Conservation (phyloP, 306 rosid species). For the Pueraria montana region DNA sequence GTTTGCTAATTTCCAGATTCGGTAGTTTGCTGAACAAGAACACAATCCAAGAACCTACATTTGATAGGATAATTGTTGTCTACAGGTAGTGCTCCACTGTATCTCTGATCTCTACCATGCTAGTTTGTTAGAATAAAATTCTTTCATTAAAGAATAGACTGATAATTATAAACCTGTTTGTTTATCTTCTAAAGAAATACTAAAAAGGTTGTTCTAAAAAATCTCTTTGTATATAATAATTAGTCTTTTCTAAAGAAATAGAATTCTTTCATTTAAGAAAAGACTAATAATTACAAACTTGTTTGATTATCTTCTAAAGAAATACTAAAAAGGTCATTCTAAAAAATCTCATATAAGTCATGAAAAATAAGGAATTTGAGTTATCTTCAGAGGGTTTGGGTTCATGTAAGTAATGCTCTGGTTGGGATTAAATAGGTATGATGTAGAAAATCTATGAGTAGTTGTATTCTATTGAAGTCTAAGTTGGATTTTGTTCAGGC, state of each 20-base stretch:
- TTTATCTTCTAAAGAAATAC: background rate
- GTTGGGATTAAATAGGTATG: background rate
- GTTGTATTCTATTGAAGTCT: conserved; percentile 38
- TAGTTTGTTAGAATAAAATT: conserved; percentile 7
- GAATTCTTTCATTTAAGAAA: background rate
- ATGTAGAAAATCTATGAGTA: background rate
- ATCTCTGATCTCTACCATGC: background rate
- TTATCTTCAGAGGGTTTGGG: background rate
- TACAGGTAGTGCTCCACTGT: conserved; percentile 68
- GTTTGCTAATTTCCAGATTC: conserved; percentile 57
- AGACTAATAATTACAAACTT: background rate
- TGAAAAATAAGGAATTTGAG: conserved; percentile 8
- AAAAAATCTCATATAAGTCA: conserved; percentile 1
- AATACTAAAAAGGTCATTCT: background rate
- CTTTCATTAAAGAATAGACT: background rate
- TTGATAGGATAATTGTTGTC: conserved; percentile 86
- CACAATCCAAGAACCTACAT: conserved; percentile 91
- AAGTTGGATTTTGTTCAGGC: conserved; percentile 52
- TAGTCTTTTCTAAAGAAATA: background rate
- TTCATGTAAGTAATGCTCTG: conserved; percentile 12
- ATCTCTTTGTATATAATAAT: background rate
- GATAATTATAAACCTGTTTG: background rate
- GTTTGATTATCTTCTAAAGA: background rate
- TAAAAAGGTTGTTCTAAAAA: background rate
- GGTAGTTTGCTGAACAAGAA: conserved; percentile 67